Percentiles rank a stretch among this genome's conserved stretches.
These are phyloP conservation scores for Begonia fuchsioides DNA, from an alignment of 306 rosid genomes.

Conservation along the genomic window DNA sequence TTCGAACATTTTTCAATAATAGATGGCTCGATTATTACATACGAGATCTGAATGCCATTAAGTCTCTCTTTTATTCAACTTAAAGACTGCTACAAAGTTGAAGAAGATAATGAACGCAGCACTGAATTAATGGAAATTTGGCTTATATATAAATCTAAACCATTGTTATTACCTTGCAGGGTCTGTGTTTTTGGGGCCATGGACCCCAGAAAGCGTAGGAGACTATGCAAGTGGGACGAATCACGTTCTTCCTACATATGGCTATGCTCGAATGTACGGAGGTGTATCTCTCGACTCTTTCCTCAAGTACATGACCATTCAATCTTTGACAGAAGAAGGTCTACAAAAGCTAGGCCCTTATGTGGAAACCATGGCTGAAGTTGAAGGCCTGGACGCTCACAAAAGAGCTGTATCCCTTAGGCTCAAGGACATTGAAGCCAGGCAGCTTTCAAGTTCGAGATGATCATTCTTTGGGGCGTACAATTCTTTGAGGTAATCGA, in stretches of 20 bases:
- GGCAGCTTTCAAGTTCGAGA: constrained; percentile 32
- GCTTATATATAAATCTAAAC: not conserved
- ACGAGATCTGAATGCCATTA: too few species aligned
- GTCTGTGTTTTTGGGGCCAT: constrained; percentile 79
- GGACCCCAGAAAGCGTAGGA: constrained; percentile 99
- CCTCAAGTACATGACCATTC: constrained; percentile 83
- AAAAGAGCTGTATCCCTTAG: constrained; percentile 90
- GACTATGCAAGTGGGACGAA: constrained; percentile 97
- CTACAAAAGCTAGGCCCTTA: constrained; percentile 71
- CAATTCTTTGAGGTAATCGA: too few species aligned
- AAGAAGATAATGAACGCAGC: too few species aligned
- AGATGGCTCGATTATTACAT: too few species aligned
- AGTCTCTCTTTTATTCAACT: too few species aligned
- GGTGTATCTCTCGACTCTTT: constrained; percentile 92
- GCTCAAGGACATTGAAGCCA: constrained; percentile 78
- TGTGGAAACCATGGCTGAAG: constrained; percentile 87
- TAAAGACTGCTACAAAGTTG: too few species aligned
- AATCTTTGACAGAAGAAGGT: constrained; percentile 93
- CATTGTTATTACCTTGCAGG: constrained; percentile 29
- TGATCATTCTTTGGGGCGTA: constrained; percentile 8
- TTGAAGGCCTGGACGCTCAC: constrained; percentile 90
- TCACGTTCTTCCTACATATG: constrained; percentile 97
- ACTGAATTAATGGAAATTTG: too few species aligned
- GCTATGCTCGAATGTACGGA: constrained; percentile 94
- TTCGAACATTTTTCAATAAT: too few species aligned